phyloP scores from a whole-genome alignment of 2,329 filamentous ascomycete genomes.

The Dothistroma pini region DNA sequence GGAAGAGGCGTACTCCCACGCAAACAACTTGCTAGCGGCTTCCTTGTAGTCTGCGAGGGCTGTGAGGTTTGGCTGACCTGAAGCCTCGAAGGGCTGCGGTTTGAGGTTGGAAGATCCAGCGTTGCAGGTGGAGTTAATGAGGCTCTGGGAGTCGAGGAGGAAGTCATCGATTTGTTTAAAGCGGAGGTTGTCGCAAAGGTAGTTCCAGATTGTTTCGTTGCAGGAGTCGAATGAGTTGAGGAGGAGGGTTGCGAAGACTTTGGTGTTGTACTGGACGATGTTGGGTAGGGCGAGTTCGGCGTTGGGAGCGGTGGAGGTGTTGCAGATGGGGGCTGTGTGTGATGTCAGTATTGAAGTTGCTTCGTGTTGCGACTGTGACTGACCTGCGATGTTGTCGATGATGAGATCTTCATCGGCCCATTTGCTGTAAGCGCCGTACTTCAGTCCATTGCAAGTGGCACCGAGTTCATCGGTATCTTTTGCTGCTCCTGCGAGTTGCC shows the following conservation, averaged over 20 bases:
- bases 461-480: conserved; percentile 21
- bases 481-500: conserved; percentile 29
- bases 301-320: conserved; percentile 13
- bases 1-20: conserved; percentile 18
- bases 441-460: conserved; percentile 22
- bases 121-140: conserved; percentile 24
- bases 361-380: neutral
- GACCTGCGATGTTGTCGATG: conserved; percentile 18
- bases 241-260: conserved; percentile 26
- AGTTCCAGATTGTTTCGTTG: conserved; percentile 17
- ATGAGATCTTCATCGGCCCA: conserved; percentile 24
- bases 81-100: conserved; percentile 14
- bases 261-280: conserved; percentile 22
- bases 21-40: conserved; percentile 22
- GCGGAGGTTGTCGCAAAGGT: conserved; percentile 29
- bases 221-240: conserved; percentile 22
- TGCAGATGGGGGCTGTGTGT: conserved; percentile 21
- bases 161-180: conserved; percentile 24
- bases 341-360: neutral
- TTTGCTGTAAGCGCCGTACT: conserved; percentile 15
- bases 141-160: conserved; percentile 18
- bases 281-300: conserved; percentile 19
- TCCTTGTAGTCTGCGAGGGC: conserved; percentile 19
- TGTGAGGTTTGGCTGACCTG: conserved; percentile 7
- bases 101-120: conserved; percentile 3